These are phyloP conservation scores for Leucaena leucocephala DNA, from an alignment of 306 rosid genomes.

Conservation along the genomic window DNA sequence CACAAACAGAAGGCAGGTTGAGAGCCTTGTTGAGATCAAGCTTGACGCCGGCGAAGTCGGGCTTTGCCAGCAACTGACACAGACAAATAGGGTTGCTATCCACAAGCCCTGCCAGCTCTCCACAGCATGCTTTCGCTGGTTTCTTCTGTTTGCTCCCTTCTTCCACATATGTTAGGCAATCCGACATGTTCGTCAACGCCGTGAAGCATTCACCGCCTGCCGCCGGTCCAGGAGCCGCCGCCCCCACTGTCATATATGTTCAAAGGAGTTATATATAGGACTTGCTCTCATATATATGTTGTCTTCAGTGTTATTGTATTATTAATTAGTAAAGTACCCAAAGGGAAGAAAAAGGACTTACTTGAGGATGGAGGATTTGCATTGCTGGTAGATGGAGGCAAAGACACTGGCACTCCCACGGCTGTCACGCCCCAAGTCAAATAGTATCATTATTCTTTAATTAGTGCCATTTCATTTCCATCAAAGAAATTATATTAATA, in stretches of 20 bases:
- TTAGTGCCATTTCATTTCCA: background rate
- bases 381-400: slow-evolving; percentile 38
- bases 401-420: slow-evolving; percentile 47
- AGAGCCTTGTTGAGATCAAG: too few species aligned
- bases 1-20: too few species aligned
- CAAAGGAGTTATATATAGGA: too few species aligned
- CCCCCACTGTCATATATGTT: background rate
- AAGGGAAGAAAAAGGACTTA: slow-evolving; percentile 5
- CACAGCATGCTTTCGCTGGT: slow-evolving; percentile 76
- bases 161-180: background rate
- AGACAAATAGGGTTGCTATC: slow-evolving; percentile 52
- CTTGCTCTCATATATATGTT: too few species aligned
- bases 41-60: too few species aligned
- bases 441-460: background rate
- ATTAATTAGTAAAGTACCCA: too few species aligned
- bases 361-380: slow-evolving; percentile 34
- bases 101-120: slow-evolving; percentile 60
- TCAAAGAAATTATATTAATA: background rate
- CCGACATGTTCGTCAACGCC: slow-evolving; percentile 48
- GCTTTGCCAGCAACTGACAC: too few species aligned
- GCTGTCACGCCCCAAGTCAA: slow-evolving; percentile 17
- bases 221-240: slow-evolving; percentile 25
- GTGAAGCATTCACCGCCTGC: slow-evolving; percentile 25
- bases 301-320: too few species aligned
- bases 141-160: slow-evolving; percentile 52